A percentile compares a stretch with the other conserved stretches of the same genome.
Conservation (phyloP, 192 early-diverging fungal species). For the Fimicolochytrium jonesii region DNA sequence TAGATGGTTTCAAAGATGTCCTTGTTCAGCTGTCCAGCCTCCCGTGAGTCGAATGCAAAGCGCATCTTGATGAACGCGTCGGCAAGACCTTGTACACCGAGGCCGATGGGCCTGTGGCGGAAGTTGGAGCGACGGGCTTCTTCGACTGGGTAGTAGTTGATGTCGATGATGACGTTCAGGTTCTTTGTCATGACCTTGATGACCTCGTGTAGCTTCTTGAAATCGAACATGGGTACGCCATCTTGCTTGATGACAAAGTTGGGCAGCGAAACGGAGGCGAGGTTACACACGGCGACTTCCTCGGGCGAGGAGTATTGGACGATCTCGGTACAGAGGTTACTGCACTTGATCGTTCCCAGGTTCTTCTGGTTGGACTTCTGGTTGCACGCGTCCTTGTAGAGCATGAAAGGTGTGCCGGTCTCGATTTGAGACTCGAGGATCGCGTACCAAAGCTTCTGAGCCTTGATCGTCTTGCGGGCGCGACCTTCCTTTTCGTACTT, state of each 20-base stretch:
- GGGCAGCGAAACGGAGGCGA: conserved; percentile 91
- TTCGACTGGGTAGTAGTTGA: conserved; percentile 92
- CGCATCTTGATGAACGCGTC: conserved; percentile 96
- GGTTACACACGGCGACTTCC: conserved; percentile 96
- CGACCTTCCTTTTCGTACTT: conserved; percentile 80
- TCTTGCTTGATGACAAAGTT: conserved; percentile 68
- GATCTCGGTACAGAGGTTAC: conserved; percentile 97
- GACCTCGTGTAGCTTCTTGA: conserved; percentile 74
- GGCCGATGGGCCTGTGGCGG: conserved; percentile 93
- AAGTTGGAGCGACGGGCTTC: conserved; percentile 87
- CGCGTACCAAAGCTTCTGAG: conserved; percentile 96
- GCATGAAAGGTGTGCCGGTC: conserved; percentile 96
- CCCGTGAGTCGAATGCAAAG: conserved; percentile 85
- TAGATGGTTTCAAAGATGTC: conserved; percentile 97
- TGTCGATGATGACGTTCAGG: conserved; percentile 95
- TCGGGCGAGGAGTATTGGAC: conserved; percentile 94
- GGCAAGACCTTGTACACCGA: conserved; percentile 98
- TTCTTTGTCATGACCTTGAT: conserved; percentile 87
- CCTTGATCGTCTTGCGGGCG: conserved; percentile 87
- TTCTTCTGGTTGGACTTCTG: conserved; percentile 99
- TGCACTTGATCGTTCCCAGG: conserved; percentile 97
- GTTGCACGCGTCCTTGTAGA: conserved; percentile 99
- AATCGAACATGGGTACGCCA: conserved; percentile 64
- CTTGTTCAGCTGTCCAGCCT: conserved; percentile 76
- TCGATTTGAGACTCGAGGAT: conserved; percentile 95